Base-by-base conservation (phyloP, 2,329 filamentous ascomycete genomes). In the Phaeoacremonium minimum region DNA sequence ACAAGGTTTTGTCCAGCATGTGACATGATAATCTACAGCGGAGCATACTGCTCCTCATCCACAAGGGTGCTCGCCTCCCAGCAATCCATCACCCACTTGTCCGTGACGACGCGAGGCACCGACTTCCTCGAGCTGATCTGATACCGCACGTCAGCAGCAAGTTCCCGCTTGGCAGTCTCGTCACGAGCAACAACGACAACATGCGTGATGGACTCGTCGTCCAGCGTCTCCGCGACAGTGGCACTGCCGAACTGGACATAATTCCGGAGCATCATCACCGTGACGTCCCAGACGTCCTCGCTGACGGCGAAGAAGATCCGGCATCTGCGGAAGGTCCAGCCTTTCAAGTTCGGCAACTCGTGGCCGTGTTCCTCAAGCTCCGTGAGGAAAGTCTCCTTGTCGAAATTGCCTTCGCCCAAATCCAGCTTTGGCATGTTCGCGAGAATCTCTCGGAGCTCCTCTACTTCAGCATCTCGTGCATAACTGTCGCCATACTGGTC, bases 401-500 rank as follows among this genome's bases (percentile, higher is more conserved):
- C 58, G 38, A 78, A 73, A 0, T 19, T 30, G 2, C 18, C 32
- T 3, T 18, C 19, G 8, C 49, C 43, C 18, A 44, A 15, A 28
- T 51, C 49, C 18, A 57, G 39, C 4, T 41, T 42, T 14, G 35
- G 37, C 53, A 51, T 55, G 14, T 28, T 33, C 2, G 42, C 43
- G 17, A 82, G 44, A 0, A 81, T 53, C 4, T 55, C 53, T 28
- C 58, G 66, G 32, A 62, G 41, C 42, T 62, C 58, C 4, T 50
- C 50, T 4, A 44, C 43, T 4, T 46, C 47, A 14, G 55, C 43
- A 48, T 95, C 80, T 5, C 90, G 71, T 1, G 80, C 75, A 58
- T 87, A 97, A 52, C 88, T 90, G 56, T 98, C 93, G 1, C 85
- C 85, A 48, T 79, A 93, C 36, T 71, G 65, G 55, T 98, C 93